Percentiles rank a stretch among this genome's conserved stretches.
Conservation (phyloP, 2,329 filamentous ascomycete species). For the Hawksworthiomyces lignivorus region DNA sequence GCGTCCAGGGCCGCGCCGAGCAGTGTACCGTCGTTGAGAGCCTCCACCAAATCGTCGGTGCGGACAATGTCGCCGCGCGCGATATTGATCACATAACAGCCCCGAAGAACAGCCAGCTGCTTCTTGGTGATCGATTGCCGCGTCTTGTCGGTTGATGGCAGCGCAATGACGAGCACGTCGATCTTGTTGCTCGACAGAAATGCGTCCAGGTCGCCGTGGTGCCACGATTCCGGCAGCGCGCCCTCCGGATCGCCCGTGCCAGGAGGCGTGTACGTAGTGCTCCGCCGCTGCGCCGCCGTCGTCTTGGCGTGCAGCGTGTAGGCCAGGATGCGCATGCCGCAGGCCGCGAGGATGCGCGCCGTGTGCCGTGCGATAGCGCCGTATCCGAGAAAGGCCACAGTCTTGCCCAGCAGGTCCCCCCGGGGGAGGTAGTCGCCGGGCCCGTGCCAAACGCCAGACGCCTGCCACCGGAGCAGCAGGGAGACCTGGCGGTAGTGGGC, state of each 20-base stretch:
- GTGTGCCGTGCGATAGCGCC: slow-evolving; percentile 46
- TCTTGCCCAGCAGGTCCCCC: slow-evolving; percentile 7
- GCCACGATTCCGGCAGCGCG: slow-evolving; percentile 41
- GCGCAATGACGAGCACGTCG: slow-evolving; percentile 42
- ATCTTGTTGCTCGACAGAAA: slow-evolving; percentile 40
- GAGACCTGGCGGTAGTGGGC: slow-evolving; percentile 5
- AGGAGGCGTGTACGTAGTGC: slow-evolving; percentile 59
- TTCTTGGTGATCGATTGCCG: slow-evolving; percentile 37
- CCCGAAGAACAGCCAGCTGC: slow-evolving; percentile 41
- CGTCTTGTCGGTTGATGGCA: slow-evolving; percentile 42
- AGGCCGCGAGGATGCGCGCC: slow-evolving; percentile 48
- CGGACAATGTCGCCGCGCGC: slow-evolving; percentile 48
- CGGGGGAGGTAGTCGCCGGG: not conserved
- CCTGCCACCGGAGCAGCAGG: slow-evolving; percentile 28
- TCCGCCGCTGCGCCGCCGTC: slow-evolving; percentile 55
- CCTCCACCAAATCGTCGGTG: slow-evolving; percentile 50
- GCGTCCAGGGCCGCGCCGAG: slow-evolving; percentile 68
- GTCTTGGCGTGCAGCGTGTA: slow-evolving; percentile 64
- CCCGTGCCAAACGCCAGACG: not conserved
- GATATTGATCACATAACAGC: slow-evolving; percentile 63
- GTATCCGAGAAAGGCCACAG: slow-evolving; percentile 37
- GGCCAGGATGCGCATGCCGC: slow-evolving; percentile 68
- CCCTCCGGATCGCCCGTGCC: slow-evolving; percentile 52
- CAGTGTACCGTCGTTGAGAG: slow-evolving; percentile 39
- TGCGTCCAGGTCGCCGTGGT: slow-evolving; percentile 40